A percentile compares a stretch with the other conserved stretches of the same genome.
phyloP scores from a whole-genome alignment of 2,329 filamentous ascomycete species.

The Hansfordia pulvinata region DNA sequence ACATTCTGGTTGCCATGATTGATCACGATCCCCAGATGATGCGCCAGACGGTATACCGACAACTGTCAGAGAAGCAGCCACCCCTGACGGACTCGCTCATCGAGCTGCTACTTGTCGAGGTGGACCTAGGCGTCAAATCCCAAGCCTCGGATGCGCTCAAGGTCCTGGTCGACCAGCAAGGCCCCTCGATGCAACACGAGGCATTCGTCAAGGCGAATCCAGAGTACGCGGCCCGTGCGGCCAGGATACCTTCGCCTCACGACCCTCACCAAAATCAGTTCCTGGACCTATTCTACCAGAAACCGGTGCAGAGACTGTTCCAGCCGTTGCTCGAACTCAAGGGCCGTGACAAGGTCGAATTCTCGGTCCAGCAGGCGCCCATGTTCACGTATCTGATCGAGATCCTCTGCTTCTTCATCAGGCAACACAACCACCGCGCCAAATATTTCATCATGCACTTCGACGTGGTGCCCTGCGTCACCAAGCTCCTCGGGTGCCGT shows the following conservation, averaged over 20 bases:
- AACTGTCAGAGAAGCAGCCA: constrained; percentile 74
- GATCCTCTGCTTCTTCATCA: constrained; percentile 84
- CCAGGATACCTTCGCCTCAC: constrained; percentile 26
- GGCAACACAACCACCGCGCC: constrained; percentile 74
- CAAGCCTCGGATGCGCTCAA: constrained; percentile 94
- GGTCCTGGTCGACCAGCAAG: constrained; percentile 76
- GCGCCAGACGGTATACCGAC: constrained; percentile 81
- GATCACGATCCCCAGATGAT: constrained; percentile 95
- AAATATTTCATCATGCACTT: constrained; percentile 79
- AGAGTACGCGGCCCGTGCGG: constrained; percentile 53
- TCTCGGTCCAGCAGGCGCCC: constrained; percentile 75
- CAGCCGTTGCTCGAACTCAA: constrained; percentile 75
- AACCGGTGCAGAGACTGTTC: constrained; percentile 74
- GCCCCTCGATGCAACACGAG: constrained; percentile 34
- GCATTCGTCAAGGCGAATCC: constrained; percentile 48
- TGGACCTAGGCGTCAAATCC: constrained; percentile 86
- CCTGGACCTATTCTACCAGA: constrained; percentile 79
- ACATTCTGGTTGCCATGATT: constrained; percentile 85
- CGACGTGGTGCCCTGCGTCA: constrained; percentile 63
- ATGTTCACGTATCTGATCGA: constrained; percentile 86
- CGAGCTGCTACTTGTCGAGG: constrained; percentile 79
- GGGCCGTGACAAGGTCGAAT: constrained; percentile 50
- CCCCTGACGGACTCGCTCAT: constrained; percentile 87
- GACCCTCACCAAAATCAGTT: constrained; percentile 76
- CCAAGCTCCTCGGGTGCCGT: constrained; percentile 66